A percentile compares a stretch with the other conserved stretches of the same genome.
These are phyloP conservation scores for Miamiensis avidus DNA, from an alignment of 169 alveolate genomes.

Conservation along the genomic window DNA sequence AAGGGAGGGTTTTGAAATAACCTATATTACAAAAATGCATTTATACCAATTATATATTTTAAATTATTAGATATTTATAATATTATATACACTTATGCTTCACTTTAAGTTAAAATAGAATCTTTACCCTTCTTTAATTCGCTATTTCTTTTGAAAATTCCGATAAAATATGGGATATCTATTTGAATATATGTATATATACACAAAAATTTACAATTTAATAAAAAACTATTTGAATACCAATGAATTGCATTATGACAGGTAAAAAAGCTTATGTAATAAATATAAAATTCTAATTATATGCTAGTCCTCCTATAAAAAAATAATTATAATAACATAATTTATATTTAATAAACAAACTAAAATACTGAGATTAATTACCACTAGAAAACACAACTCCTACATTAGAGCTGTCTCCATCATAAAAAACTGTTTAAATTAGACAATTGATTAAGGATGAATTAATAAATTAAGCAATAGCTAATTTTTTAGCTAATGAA, in stretches of 20 bases:
- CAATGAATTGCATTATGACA: neutral
- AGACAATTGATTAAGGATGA: slow-evolving; percentile 7
- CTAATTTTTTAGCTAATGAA: neutral
- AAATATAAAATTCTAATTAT: slow-evolving; percentile 4
- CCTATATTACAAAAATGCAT: slow-evolving; percentile 9
- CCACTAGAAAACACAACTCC: neutral
- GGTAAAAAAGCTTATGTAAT: slow-evolving; percentile 8
- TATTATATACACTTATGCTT: neutral
- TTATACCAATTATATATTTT: neutral
- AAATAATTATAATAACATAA: neutral
- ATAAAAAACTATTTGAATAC: no score
- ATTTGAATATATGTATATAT: no score
- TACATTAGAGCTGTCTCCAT: neutral
- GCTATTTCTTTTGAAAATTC: neutral
- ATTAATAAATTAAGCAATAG: slow-evolving; percentile 12
- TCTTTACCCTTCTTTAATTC: slow-evolving; percentile 5
- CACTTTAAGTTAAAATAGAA: neutral
- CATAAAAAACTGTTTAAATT: neutral
- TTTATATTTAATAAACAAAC: neutral
- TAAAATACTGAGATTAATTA: neutral
- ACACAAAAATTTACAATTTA: no score
- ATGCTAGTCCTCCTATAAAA: slow-evolving; percentile 14
- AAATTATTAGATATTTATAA: neutral
- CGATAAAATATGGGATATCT: neutral
- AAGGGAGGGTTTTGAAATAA: slow-evolving; percentile 2